Evolutionary conservation across 2,329 filamentous ascomycete species (phyloP), one percentile per base, ranked within the genome.

Genomic region (Colletotrichum limetticola): DNA sequence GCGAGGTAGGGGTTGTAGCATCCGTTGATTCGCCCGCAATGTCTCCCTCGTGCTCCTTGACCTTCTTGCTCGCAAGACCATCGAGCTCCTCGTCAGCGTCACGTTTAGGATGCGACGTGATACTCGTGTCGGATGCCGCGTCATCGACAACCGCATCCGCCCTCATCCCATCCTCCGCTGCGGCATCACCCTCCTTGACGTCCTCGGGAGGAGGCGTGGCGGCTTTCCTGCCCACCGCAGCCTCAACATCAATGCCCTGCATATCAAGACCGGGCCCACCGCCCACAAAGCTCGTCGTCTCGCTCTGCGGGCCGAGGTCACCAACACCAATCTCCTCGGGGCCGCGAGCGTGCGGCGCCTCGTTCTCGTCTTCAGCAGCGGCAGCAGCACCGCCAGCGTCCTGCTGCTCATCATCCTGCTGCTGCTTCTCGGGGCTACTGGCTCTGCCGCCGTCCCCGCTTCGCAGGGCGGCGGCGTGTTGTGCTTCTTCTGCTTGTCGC

Each of bases 321-420:
- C 94, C 91, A 72, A 95, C 91, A 5, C 95, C 96, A 63, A 98
- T 93, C 76, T 94, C 89, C 35, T 94, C 91, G 0, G 97, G 97
- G 0, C 96, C 96, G 53, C 95, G 89, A 0, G 94, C 95, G 82
- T 97, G 95, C 5, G 95, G 94, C 65, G 91, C 87, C 72, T 94
- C 92, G 8, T 89, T 88, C 7, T 90, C 87, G 19, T 89, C 88
- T 35, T 84, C 82, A 49, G 85, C 82, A 67, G 87, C 79, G 74
- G 82, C 75, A n/a, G 80, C 78, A 12, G 66, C 55, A 35, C 57
- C 62, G 2, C 72, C 74, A 60, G 74, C 65, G 32, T 46, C 72
- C 24, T 66, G 52, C 24, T 32, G 46, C 68, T 52, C 61, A 61
- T 67, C 55, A 74, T 60, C 68, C 69, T 68, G 76, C 74, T 72